Conservation (phyloP, 768 basidiomycete genomes). For the Suillus tomentosus region DNA sequence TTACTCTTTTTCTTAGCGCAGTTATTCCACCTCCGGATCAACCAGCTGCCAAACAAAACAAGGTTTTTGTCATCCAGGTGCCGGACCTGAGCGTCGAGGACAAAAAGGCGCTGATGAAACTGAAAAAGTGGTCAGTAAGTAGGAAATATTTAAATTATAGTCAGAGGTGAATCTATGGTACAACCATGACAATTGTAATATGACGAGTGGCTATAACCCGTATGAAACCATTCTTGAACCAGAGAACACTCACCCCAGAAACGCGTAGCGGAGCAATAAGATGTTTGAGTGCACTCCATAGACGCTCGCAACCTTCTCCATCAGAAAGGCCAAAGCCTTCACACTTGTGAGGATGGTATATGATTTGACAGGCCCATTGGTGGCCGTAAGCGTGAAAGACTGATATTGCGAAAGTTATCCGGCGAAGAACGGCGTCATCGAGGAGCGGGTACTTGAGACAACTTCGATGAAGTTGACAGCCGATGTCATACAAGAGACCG, state of each 20-base stretch:
- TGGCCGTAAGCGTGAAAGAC: slow-evolving; percentile 12
- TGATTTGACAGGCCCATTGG: slow-evolving; percentile 14
- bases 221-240: slow-evolving; percentile 1
- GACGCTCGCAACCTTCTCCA: slow-evolving; percentile 32
- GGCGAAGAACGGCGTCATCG: not conserved
- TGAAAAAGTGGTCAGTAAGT: slow-evolving; percentile 11
- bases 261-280: slow-evolving; percentile 25
- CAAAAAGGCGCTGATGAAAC: slow-evolving; percentile 32
- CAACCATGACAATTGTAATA: not conserved
- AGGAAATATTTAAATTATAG: slow-evolving; percentile 19
- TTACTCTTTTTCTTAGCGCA: slow-evolving; percentile 12
- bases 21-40: slow-evolving; percentile 14
- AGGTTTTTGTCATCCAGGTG: slow-evolving; percentile 19
- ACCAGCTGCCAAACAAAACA: slow-evolving; percentile 18
- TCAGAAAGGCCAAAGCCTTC: slow-evolving; percentile 27
- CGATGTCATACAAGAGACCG: slow-evolving; percentile 28
- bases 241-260: slow-evolving; percentile 20
- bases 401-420: slow-evolving; percentile 7
- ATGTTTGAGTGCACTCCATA: slow-evolving; percentile 27
- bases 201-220: slow-evolving; percentile 15
- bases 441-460: slow-evolving; percentile 13
- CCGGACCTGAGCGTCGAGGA: slow-evolving; percentile 28
- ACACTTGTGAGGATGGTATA: slow-evolving; percentile 11
- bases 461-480: slow-evolving; percentile 25
- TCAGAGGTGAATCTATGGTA: not conserved